A percentile compares a stretch with the other conserved stretches of the same genome.
phyloP scores from a whole-genome alignment of 1,139 yeast genomes.

The Candida tetrigidarum region DNA sequence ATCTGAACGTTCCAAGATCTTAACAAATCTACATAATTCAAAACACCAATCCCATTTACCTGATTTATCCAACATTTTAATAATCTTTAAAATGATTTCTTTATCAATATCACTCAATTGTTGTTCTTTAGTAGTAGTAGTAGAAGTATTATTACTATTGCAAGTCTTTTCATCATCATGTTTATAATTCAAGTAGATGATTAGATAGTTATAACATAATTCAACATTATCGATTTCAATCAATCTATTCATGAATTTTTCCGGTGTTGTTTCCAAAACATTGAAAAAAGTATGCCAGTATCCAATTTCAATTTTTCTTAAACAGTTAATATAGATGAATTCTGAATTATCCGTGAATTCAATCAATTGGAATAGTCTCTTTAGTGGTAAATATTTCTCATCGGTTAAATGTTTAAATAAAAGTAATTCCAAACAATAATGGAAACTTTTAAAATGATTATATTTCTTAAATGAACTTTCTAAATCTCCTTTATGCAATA shows the following conservation, averaged over 20 bases:
- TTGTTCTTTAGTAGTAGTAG: no score
- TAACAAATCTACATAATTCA: slow-evolving; percentile 50
- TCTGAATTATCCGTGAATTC: slow-evolving; percentile 32
- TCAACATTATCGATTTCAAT: slow-evolving; percentile 40
- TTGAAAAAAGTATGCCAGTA: slow-evolving; percentile 45
- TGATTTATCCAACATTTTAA: slow-evolving; percentile 35
- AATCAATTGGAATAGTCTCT: slow-evolving; percentile 33
- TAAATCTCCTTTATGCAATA: slow-evolving; percentile 27
- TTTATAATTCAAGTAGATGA: slow-evolving; percentile 46
- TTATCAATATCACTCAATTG: slow-evolving; percentile 35
- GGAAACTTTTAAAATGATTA: slow-evolving; percentile 33
- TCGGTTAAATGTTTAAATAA: slow-evolving; percentile 39
- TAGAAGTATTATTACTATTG: slow-evolving; percentile 15
- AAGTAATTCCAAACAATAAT: slow-evolving; percentile 45
- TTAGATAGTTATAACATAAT: slow-evolving; percentile 46
- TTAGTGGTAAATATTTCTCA: slow-evolving; percentile 19
- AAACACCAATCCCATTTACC: slow-evolving; percentile 50
- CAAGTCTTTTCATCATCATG: slow-evolving; percentile 33
- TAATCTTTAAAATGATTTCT: slow-evolving; percentile 37
- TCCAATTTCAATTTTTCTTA: slow-evolving; percentile 46
- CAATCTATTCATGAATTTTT: slow-evolving; percentile 41
- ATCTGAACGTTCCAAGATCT: slow-evolving; percentile 45
- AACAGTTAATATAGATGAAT: slow-evolving; percentile 43
- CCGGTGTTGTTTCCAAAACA: slow-evolving; percentile 39
- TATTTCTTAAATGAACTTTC: slow-evolving; percentile 29